Conservation (phyloP, 768 basidiomycete species). For the Leccinum fibrillosum region DNA sequence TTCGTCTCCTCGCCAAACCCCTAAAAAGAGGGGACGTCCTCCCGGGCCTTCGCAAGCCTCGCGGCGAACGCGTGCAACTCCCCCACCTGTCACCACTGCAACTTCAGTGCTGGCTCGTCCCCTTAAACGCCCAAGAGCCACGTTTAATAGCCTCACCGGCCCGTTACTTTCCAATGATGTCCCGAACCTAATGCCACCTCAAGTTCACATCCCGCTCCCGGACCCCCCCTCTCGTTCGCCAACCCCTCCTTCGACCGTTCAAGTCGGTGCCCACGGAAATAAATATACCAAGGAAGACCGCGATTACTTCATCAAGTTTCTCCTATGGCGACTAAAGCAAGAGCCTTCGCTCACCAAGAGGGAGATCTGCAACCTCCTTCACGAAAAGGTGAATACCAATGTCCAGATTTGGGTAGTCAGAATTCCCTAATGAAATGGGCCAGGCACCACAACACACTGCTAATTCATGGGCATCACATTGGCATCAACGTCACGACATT, state of each 20-base stretch:
- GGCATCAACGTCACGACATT: slow-evolving; percentile 61
- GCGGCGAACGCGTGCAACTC: slow-evolving; percentile 22
- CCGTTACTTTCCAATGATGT: slow-evolving; percentile 31
- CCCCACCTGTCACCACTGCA: slow-evolving; percentile 17
- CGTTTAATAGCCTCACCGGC: slow-evolving; percentile 60
- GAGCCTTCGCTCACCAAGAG: slow-evolving; percentile 51
- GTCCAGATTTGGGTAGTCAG: background rate
- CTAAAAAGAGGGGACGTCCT: slow-evolving; percentile 21
- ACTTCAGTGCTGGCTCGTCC: slow-evolving; percentile 24
- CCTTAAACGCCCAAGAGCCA: slow-evolving; percentile 34
- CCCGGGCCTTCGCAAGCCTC: slow-evolving; percentile 23
- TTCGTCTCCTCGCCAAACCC: slow-evolving; percentile 25
- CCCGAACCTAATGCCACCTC: slow-evolving; percentile 56
- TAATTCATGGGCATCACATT: slow-evolving; percentile 66
- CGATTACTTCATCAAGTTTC: slow-evolving; percentile 63
- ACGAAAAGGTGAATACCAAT: slow-evolving; percentile 44
- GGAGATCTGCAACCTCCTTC: slow-evolving; percentile 52
- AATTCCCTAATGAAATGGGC: slow-evolving; percentile 8
- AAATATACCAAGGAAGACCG: slow-evolving; percentile 66
- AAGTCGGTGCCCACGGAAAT: slow-evolving; percentile 48
- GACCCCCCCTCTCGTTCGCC: slow-evolving; percentile 68
- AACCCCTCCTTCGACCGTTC: slow-evolving; percentile 53
- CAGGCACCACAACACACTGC: slow-evolving; percentile 66
- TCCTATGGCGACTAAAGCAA: slow-evolving; percentile 56
- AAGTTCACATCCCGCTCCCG: slow-evolving; percentile 57